These are phyloP conservation scores for Septoria linicola DNA, from an alignment of 2,329 filamentous ascomycete genomes.

Conservation along the genomic window DNA sequence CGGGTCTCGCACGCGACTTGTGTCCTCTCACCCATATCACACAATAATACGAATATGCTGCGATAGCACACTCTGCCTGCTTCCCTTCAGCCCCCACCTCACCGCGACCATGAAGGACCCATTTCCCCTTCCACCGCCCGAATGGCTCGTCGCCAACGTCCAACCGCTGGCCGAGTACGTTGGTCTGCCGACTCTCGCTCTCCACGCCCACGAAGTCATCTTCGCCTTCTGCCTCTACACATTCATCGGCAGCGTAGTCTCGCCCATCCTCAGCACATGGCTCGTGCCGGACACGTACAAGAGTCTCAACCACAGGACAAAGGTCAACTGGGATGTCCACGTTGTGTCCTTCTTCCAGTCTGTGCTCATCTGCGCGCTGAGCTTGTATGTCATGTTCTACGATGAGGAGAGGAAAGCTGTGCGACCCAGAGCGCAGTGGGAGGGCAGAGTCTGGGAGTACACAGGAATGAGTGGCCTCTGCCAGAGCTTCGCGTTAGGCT, in stretches of 20 bases:
- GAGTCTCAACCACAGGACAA: conserved; percentile 60
- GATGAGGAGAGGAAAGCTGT: conserved; percentile 64
- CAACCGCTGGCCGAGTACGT: conserved; percentile 65
- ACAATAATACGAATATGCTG: conserved; percentile 15
- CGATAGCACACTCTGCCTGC: conserved; percentile 11
- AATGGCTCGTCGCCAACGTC: conserved; percentile 54
- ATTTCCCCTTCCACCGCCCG: conserved; percentile 62
- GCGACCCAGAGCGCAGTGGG: conserved; percentile 56
- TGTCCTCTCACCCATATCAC: neutral
- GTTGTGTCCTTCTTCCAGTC: conserved; percentile 81
- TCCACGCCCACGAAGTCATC: conserved; percentile 76
- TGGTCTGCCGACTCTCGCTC: conserved; percentile 64
- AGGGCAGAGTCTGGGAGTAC: conserved; percentile 71
- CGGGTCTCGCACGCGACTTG: conserved; percentile 5
- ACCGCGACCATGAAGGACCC: conserved; percentile 66
- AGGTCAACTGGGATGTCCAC: conserved; percentile 81
- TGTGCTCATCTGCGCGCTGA: conserved; percentile 66
- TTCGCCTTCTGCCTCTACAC: conserved; percentile 67
- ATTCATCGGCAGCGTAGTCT: conserved; percentile 63
- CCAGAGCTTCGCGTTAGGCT: conserved; percentile 73
- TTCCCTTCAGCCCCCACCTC: conserved; percentile 7
- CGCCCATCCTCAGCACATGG: conserved; percentile 63
- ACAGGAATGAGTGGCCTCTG: conserved; percentile 69
- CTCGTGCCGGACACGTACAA: conserved; percentile 65
- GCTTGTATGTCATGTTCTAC: conserved; percentile 68